Conservation (phyloP, 164 flowering plant species). For the Annona cherimola region DNA sequence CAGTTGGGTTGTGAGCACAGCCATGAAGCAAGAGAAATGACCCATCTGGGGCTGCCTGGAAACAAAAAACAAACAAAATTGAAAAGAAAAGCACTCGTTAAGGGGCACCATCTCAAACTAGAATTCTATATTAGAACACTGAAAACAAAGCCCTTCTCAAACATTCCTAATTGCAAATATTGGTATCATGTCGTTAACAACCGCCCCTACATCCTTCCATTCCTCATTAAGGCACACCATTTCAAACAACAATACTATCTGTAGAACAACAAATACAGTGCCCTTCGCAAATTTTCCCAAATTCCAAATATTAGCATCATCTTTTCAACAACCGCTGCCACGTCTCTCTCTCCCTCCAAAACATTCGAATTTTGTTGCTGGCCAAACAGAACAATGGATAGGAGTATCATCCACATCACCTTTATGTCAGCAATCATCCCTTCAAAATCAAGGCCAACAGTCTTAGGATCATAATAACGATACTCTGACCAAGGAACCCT, state of each 20-base stretch:
- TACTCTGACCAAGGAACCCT: slow-evolving; percentile 98
- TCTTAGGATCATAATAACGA: slow-evolving; percentile 88
- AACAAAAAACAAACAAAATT: slow-evolving; percentile 1
- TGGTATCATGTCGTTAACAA: neutral
- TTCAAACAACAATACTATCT: too few species aligned
- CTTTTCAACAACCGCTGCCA: neutral
- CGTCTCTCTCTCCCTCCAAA: too few species aligned
- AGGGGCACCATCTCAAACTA: neutral
- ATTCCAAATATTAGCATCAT: neutral
- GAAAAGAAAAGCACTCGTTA: neutral
- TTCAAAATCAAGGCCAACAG: slow-evolving; percentile 95
- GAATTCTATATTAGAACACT: neutral
- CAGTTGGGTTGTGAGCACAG: slow-evolving; percentile 99
- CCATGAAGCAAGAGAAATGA: slow-evolving; percentile 93
- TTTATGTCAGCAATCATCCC: slow-evolving; percentile 95
- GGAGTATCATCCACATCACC: slow-evolving; percentile 33
- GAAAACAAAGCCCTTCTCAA: neutral
- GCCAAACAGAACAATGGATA: neutral
- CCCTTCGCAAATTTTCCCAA: neutral
- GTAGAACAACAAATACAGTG: too few species aligned
- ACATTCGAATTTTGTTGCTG: neutral
- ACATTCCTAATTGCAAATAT: neutral
- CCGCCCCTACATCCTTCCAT: neutral
- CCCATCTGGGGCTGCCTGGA: slow-evolving; percentile 90
- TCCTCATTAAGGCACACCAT: too few species aligned